Base-by-base conservation (phyloP, 2,329 filamentous ascomycete species). In the Cladophialophora immunda region DNA sequence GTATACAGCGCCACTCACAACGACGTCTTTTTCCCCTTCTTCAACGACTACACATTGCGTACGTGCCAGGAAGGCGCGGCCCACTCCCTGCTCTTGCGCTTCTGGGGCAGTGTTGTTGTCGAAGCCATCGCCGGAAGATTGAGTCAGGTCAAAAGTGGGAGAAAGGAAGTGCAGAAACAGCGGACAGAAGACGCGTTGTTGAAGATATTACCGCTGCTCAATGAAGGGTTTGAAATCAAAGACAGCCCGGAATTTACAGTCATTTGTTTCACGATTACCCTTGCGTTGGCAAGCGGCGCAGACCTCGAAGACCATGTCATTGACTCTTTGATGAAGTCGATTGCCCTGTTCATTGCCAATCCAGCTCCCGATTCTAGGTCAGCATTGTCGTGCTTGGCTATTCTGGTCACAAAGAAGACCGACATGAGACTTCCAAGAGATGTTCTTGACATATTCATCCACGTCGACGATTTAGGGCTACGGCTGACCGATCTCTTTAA, bases 21-120 rank as follows among this genome's bases (percentile, higher is more conserved):
- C 68, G 86, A 89, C 41, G 84, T 86, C 2, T 92, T 99, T 73
- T 88, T 97, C 69, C 84, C 89, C 1, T 82, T 88, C 9, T 83
- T 98, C 62, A 97, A 95, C 73, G 83, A 87, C 63, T 92, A 97
- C 79, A 89, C 93, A 13, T 81, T 97, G 30, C 87, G 90, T 65
- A 89, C 92, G 27, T 90, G 93, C 75, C 86, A 88, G 61, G 83
- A 86, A 47, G 86, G 88, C 61, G 89, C 92, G 65, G 89, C 94
- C 62, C 92, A 95, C 73, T 87, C 92, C 45, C 88, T 89, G 1
- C 81, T 97, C 66, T 81, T 97, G 62, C 90, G 92, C 0, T 97
- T 99, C 77, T 99, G 95, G 94, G 93, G 91, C 4, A 91, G 93
- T 54, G 84, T 97, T 59, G 90, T 92, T 77, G 92, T 93, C 0